phyloP scores from a whole-genome alignment of 108 stramenopile genomes.

The Stephanodiscus minutulus region DNA sequence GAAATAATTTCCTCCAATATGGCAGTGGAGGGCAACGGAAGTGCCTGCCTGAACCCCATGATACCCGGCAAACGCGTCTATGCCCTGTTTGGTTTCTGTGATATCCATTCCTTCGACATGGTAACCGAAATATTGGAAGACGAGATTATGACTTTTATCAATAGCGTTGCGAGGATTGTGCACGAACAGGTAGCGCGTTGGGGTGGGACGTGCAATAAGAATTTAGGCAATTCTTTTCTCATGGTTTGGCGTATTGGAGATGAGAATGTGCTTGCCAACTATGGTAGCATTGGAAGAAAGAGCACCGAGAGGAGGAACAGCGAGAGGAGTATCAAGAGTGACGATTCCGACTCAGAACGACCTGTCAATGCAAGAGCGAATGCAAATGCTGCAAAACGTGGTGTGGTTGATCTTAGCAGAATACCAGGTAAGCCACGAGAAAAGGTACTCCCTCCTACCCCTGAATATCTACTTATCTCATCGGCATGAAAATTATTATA shows the following conservation, averaged over 20 bases:
- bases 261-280: conserved; percentile 41
- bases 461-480: neutral
- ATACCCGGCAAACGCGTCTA: conserved; percentile 93
- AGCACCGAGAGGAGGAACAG: conserved; percentile 14
- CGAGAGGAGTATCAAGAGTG: conserved; percentile 13
- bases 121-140: conserved; percentile 72
- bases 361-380: neutral
- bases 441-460: neutral
- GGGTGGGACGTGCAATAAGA: conserved; percentile 96
- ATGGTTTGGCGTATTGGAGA: conserved; percentile 95
- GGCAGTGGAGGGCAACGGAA: conserved; percentile 66
- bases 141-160: conserved; percentile 95
- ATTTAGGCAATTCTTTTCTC: conserved; percentile 92
- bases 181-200: conserved; percentile 88
- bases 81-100: conserved; percentile 93
- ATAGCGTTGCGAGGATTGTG: conserved; percentile 90
- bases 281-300: conserved; percentile 13
- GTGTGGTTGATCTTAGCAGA: conserved; percentile 41
- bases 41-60: conserved; percentile 87
- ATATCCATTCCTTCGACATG: conserved; percentile 89
- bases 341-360: conserved; percentile 3
- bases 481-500: neutral
- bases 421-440: conserved; percentile 38
- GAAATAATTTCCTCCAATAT: conserved; percentile 95
- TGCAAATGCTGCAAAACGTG: conserved; percentile 12